Evolutionary conservation across 352 stramenopile species (phyloP).

Genomic region (Globisporangium barbulae): DNA sequence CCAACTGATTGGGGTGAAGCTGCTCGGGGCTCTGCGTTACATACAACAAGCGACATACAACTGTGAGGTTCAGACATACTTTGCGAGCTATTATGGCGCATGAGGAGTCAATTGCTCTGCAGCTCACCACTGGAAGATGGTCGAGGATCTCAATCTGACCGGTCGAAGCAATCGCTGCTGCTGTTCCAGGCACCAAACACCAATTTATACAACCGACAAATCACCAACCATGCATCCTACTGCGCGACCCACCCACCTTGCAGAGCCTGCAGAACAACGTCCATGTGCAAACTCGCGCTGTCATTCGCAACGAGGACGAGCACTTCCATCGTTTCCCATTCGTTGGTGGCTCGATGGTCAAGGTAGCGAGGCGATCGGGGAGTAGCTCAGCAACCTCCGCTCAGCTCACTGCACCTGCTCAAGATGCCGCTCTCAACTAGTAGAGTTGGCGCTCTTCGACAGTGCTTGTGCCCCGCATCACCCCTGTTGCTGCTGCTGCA

Average conservation of each 20-base stretch:
- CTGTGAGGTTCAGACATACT: not conserved
- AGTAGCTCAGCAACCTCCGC: not conserved
- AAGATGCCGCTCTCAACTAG: not conserved
- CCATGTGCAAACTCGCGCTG: constrained; percentile 17
- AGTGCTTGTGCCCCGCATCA: not conserved
- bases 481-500: not conserved
- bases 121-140: constrained; percentile 28
- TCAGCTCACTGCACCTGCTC: not conserved
- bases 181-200: not conserved
- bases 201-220: not conserved
- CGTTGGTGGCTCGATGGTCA: not conserved
- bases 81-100: no score
- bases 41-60: no score
- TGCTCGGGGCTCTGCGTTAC: not conserved
- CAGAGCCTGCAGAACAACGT: constrained; percentile 24
- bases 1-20: constrained; percentile 27
- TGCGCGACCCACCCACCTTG: constrained; percentile 18
- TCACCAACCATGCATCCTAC: not conserved
- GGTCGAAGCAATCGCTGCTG: constrained; percentile 17
- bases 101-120: not conserved
- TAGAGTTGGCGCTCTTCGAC: not conserved
- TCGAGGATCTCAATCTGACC: constrained; percentile 28
- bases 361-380: not conserved
- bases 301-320: constrained; percentile 29
- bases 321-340: constrained; percentile 28